phyloP scores from a whole-genome alignment of 306 rosid species.

The Macrotyloma uniflorum region DNA sequence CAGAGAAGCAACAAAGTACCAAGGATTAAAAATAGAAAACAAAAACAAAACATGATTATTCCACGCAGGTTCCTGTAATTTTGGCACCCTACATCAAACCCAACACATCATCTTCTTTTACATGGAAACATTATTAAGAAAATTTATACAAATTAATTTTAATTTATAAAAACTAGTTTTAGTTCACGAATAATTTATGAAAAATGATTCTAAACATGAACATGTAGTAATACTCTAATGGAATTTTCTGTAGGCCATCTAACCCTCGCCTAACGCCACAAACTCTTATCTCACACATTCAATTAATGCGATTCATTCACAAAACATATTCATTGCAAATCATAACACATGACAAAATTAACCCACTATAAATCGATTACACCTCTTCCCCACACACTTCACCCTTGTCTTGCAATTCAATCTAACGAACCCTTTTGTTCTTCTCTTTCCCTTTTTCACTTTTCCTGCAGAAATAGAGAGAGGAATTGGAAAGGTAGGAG shows the following conservation, averaged over 20 bases:
- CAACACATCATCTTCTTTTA: not conserved
- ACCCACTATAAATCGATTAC: slow-evolving; percentile 39
- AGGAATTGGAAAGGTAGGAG: not conserved
- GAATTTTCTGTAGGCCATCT: slow-evolving; percentile 47
- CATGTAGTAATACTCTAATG: too few species aligned
- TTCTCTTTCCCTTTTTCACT: not conserved
- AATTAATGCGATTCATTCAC: not conserved
- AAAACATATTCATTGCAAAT: slow-evolving; percentile 59
- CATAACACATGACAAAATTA: slow-evolving; percentile 47
- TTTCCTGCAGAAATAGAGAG: not conserved
- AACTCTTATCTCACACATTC: slow-evolving; percentile 31
- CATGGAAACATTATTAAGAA: too few species aligned
- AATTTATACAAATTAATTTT: too few species aligned
- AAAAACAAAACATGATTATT: not conserved
- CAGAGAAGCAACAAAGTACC: not conserved
- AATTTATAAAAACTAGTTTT: too few species aligned
- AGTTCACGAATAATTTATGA: too few species aligned
- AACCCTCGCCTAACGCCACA: slow-evolving; percentile 49
- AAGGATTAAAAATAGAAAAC: not conserved
- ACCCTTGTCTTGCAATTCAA: too few species aligned
- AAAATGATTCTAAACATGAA: too few species aligned
- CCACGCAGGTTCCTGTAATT: not conserved
- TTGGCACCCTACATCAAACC: not conserved
- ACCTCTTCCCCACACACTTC: slow-evolving; percentile 42
- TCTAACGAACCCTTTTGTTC: not conserved